phyloP scores from a whole-genome alignment of 2,329 filamentous ascomycete species.

The Basipetospora chlamydospora region DNA sequence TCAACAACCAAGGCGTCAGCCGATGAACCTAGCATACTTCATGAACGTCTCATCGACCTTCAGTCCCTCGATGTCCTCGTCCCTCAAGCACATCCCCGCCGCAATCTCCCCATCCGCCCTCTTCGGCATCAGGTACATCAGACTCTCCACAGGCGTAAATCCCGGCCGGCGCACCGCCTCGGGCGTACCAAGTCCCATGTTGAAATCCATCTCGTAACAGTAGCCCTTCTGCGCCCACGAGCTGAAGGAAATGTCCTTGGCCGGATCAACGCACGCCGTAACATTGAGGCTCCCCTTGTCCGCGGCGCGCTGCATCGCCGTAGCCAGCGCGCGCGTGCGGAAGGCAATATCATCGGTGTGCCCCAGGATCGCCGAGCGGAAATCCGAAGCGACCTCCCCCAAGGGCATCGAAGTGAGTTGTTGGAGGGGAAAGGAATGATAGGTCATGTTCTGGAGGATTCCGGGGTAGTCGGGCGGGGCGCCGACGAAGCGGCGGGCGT shows the following conservation, averaged over 20 bases:
- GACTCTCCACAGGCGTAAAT: conserved; percentile 28
- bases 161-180: conserved; percentile 30
- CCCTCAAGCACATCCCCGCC: conserved; percentile 27
- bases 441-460: conserved; percentile 30
- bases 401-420: conserved; percentile 16
- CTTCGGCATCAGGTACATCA: conserved; percentile 36
- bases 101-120: conserved; percentile 25
- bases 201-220: conserved; percentile 31
- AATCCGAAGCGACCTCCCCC: conserved; percentile 19
- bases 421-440: conserved; percentile 17
- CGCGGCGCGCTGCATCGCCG: conserved; percentile 17
- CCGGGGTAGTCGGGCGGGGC: conserved; percentile 31
- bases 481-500: conserved; percentile 27
- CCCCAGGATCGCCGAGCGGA: conserved; percentile 18
- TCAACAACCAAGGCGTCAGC: background rate
- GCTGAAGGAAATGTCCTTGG: conserved; percentile 33
- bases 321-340: conserved; percentile 25
- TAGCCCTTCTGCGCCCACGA: conserved; percentile 36
- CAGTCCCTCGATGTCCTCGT: conserved; percentile 31
- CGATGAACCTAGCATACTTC: conserved; percentile 4
- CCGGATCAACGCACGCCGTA: conserved; percentile 19
- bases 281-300: conserved; percentile 22
- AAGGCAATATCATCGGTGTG: too few relatives aligned
- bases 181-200: conserved; percentile 27
- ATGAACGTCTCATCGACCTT: conserved; percentile 25